Evolutionary conservation across 2,329 filamentous ascomycete genomes (phyloP).

Genomic region (Microsporum ferrugineum): DNA sequence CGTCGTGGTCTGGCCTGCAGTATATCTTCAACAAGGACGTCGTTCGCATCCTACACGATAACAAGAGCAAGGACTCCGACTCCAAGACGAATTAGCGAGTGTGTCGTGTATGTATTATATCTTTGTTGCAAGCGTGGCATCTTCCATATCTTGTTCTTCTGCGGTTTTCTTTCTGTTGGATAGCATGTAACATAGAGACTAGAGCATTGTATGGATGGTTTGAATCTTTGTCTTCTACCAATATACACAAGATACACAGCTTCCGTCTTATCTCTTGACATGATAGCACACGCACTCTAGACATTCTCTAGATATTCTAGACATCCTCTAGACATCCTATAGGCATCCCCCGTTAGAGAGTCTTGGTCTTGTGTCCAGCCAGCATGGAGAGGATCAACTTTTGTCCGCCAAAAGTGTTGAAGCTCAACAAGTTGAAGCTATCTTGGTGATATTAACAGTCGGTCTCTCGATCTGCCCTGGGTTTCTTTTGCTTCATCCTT

Average conservation of each 20-base stretch:
- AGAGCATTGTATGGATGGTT: too few species aligned
- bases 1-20: conserved; percentile 84
- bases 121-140: neutral
- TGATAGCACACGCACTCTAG: too few species aligned
- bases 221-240: too few species aligned
- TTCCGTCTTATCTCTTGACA: too few species aligned
- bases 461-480: too few species aligned
- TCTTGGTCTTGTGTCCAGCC: neutral
- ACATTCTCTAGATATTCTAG: too few species aligned
- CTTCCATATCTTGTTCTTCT: neutral
- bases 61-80: neutral
- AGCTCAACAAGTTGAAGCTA: neutral
- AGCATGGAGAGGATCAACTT: neutral
- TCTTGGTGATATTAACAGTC: too few species aligned
- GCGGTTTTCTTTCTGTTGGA: neutral
- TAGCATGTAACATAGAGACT: neutral
- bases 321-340: too few species aligned
- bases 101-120: neutral
- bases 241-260: too few species aligned
- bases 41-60: conserved; percentile 60
- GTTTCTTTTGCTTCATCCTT: neutral
- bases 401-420: neutral
- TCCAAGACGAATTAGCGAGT: neutral
- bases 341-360: too few species aligned
- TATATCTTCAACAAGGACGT: conserved; percentile 87